A percentile compares a stretch with the other conserved stretches of the same genome.
Conservation (phyloP, 1,284 basidiomycete genomes). For the Irpex lacteus region DNA sequence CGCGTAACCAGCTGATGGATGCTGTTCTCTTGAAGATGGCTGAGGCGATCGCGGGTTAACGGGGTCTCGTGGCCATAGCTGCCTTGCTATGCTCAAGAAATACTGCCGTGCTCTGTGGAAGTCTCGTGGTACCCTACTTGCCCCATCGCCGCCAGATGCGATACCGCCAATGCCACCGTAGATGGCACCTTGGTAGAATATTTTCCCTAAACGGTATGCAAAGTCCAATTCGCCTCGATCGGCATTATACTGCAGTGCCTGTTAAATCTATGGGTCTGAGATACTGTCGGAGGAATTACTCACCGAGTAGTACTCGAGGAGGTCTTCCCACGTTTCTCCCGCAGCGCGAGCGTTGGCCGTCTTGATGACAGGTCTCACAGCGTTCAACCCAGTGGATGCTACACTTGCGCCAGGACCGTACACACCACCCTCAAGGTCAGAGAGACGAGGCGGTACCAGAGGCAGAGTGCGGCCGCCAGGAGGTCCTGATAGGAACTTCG, state of each 20-base stretch:
- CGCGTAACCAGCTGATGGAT: conserved; percentile 62
- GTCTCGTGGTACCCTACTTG: conserved; percentile 76
- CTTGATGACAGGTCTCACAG: conserved; percentile 73
- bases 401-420: conserved; percentile 94
- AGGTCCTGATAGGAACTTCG: conserved; percentile 78
- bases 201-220: conserved; percentile 84
- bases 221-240: conserved; percentile 85
- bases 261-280: conserved; percentile 8
- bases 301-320: conserved; percentile 88
- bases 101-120: conserved; percentile 76
- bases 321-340: conserved; percentile 90
- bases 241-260: conserved; percentile 73
- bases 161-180: conserved; percentile 74
- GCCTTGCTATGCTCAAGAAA: conserved; percentile 78
- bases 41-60: conserved; percentile 46
- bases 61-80: conserved; percentile 81
- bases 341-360: conserved; percentile 79
- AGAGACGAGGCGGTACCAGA: conserved; percentile 78
- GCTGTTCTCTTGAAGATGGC: conserved; percentile 44
- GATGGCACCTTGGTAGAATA: conserved; percentile 93
- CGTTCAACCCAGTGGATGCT: conserved; percentile 79
- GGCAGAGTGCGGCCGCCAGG: conserved; percentile 89
- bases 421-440: conserved; percentile 88
- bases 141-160: conserved; percentile 84
- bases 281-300: conserved; percentile 18